These are phyloP conservation scores for Geranomyces variabilis DNA, from an alignment of 192 early-diverging fungal species.

Conservation along the genomic window DNA sequence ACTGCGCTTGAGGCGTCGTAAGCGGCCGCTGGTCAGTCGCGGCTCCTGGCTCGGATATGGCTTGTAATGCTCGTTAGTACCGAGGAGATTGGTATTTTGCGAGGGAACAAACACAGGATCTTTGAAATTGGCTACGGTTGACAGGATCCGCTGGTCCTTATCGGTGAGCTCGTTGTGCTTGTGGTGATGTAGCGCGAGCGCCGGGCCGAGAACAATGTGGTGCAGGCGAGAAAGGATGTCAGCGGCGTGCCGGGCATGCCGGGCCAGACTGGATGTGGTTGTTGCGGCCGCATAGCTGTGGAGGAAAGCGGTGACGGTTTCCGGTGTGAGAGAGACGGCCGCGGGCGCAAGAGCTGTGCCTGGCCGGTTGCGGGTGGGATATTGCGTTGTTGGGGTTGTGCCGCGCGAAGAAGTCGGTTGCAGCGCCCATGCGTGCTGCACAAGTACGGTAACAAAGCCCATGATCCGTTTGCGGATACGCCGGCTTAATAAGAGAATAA, in stretches of 20 bases:
- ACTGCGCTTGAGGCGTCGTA: background rate
- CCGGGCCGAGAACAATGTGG: constrained; percentile 8
- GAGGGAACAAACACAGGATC: too few relatives aligned
- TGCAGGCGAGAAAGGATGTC: constrained; percentile 17
- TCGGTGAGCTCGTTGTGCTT: background rate
- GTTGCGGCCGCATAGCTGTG: constrained; percentile 1
- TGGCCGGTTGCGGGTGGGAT: background rate
- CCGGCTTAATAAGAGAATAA: too few relatives aligned
- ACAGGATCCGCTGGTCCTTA: background rate
- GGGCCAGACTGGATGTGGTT: background rate
- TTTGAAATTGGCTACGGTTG: background rate
- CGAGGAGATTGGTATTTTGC: background rate
- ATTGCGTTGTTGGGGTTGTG: background rate
- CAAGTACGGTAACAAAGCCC: constrained; percentile 45
- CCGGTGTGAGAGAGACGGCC: background rate
- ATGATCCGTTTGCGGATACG: background rate
- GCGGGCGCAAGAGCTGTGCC: background rate
- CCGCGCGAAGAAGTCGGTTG: constrained; percentile 32
- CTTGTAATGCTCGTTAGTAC: background rate
- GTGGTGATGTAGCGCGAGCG: background rate
- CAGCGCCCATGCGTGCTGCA: constrained; percentile 51
- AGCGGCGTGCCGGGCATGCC: background rate
- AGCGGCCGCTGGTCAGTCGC: background rate
- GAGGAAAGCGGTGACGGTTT: constrained; percentile 6
- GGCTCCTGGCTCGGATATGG: background rate